Base-by-base conservation (phyloP, 2,329 filamentous ascomycete genomes). In the Colletotrichum simmondsii region DNA sequence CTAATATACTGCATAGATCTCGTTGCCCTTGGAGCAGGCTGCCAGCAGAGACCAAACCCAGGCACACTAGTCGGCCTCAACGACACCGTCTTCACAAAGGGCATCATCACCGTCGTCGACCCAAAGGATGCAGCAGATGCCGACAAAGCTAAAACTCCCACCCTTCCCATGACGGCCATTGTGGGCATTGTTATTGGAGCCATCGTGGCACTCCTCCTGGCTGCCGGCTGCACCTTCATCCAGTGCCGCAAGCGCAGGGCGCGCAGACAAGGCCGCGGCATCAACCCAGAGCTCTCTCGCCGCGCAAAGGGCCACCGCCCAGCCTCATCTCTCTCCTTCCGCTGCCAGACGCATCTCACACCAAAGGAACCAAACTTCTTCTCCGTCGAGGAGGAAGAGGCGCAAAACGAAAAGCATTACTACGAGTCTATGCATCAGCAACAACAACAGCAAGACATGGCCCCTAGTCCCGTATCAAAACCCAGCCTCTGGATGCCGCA, bases 1-100 rank as follows among this genome's bases (percentile, higher is more conserved):
- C 42, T 62, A 12, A 57, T 4, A 22, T 49, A 16, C 7, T 8
- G 10, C 12, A 2, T 46, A 89, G 87, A 86, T 73, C 81, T 90
- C 61, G 78, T 87, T 5, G 87, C 88, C 10, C 81, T 90, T 4
- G 81, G 86, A 75, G 87, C 87, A 3, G 88, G 85, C 58, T 90
- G 88, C 74, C 78, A 81, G 46, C 87, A 90, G 73, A 81, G 83
- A 37, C 87, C 87, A 0, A 72, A 80, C 0, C 72, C 81, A 1
- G 82, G 82, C 2, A 77, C 74, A 2, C 63, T 80, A 35, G 64
- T 88, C 28, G 80, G 81, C 5, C 81, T 88, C 54, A 86, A 84
- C 69, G 84, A 80, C 68, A 87, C 85, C 11, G 80, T 88, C 65
- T 88, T 88, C 74, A 81, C 84, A 32, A 77, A 77, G 5, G 78